Base-by-base conservation (phyloP, 2,329 filamentous ascomycete genomes). In the Pestalotiopsis sp. region DNA sequence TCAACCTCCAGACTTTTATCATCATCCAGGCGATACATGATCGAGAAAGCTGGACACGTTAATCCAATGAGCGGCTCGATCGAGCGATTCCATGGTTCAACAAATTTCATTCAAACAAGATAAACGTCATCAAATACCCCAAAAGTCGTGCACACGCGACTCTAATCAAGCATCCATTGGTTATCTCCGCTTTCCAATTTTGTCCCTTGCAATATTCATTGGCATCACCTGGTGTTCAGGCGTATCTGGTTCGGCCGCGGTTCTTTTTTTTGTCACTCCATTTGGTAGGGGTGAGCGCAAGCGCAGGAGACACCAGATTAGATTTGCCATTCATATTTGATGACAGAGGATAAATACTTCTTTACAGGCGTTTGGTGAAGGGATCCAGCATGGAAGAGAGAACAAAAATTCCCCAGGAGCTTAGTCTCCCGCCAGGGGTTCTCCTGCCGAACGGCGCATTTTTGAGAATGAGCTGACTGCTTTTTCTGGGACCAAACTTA, bases 1-100 rank as follows among this genome's bases (percentile, higher is more conserved):
- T 52, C 45, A 52, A n/a, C 45, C 17, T 52, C 45, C n/a, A 52
- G 45, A 45, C 27, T 64, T 39, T 64, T 49, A 66, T 27, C 63
- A 56, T 25, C 41, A 66, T 66, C 63, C 63, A 56, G 63, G 63
- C 41, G 63, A 66, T 64, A 63, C 62, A 49, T 63, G 27, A 45
- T 52, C 20, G 41, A 66, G 63, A 66, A 23, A 66, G 63, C 49
- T 66, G 45, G 63, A 57, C 27, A 36, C 63, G 13, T 58, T 66
- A 66, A 66, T 66, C 23, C 38, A 36, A 27, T n/a, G 39, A 49
- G 62, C 62, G 23, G 41, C 38, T 62, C 59, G 27, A 36, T 62
- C 27, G 59, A 62, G 59, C 59, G 38, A 17, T 36, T 39, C 25
- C 57, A 59, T 59, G 23, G 36, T 62, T 39, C 20, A 17, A 36